Evolutionary conservation across 2,329 filamentous ascomycete species (phyloP).

Genomic region (Xylaria sp.): DNA sequence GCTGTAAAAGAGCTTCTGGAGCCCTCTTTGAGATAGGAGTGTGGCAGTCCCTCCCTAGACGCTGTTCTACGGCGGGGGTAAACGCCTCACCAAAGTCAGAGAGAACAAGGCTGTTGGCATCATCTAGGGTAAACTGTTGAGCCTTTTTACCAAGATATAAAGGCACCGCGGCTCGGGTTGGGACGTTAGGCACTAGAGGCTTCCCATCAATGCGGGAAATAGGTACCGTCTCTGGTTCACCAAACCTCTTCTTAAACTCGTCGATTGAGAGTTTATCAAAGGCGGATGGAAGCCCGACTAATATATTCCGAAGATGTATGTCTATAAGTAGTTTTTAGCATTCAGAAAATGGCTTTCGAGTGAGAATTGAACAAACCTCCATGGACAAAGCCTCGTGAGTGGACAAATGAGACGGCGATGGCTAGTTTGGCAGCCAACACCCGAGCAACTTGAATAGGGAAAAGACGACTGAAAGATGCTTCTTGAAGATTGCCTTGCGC

Average conservation of each 20-base stretch:
- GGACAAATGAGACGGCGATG: neutral
- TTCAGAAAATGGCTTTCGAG: no score
- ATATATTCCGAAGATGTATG: constrained; percentile 3
- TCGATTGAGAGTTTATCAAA: neutral
- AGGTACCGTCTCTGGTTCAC: neutral
- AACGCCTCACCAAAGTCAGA: neutral
- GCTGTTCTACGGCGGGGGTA: neutral
- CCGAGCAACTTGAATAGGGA: neutral
- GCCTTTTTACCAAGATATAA: constrained; percentile 1
- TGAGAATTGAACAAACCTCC: neutral
- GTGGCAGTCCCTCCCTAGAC: neutral
- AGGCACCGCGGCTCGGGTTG: neutral
- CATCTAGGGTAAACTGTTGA: neutral
- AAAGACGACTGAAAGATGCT: neutral
- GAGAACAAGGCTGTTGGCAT: neutral
- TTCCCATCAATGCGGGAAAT: neutral
- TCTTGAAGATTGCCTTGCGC: neutral
- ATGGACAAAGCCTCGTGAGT: neutral
- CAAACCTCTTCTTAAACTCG: neutral
- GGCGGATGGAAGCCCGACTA: neutral
- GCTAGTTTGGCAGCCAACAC: neutral
- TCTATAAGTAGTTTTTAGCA: neutral
- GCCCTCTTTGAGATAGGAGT: neutral
- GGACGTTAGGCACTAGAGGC: neutral
- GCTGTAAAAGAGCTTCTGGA: neutral